Conservation (phyloP, 768 basidiomycete genomes). For the Leccinum rimulosum region DNA sequence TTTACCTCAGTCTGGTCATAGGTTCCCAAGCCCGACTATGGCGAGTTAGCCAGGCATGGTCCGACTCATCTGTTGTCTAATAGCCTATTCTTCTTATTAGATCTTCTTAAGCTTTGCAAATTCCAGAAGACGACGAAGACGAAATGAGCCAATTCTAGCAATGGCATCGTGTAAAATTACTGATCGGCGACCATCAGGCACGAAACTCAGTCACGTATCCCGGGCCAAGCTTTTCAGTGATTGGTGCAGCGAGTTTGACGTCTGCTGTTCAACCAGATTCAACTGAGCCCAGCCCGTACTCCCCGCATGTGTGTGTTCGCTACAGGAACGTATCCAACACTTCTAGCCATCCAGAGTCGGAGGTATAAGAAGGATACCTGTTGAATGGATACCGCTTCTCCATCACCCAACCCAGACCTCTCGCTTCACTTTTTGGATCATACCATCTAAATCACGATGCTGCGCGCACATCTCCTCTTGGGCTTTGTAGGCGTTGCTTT, state of each 20-base stretch:
- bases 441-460: neutral
- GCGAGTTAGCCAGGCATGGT: too few relatives aligned
- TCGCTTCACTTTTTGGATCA: neutral
- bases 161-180: too few relatives aligned
- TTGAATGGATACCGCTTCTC: neutral
- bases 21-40: too few relatives aligned
- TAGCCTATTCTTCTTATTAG: too few relatives aligned
- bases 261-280: neutral
- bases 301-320: neutral
- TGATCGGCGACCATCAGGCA: neutral
- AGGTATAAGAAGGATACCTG: neutral
- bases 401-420: neutral
- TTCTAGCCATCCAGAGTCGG: neutral
- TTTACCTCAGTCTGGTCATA: too few relatives aligned
- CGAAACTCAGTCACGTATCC: neutral
- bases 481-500: conserved; percentile 3
- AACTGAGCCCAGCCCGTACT: neutral
- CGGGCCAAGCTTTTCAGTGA: neutral
- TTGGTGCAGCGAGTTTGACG: neutral
- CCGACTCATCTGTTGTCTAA: too few relatives aligned
- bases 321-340: neutral
- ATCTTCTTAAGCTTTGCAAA: too few relatives aligned
- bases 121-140: too few relatives aligned
- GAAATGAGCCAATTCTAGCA: too few relatives aligned
- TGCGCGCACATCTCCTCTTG: neutral